Evolutionary conservation across 2,329 filamentous ascomycete species (phyloP).

Genomic region (Malbranchea cinnamomea): DNA sequence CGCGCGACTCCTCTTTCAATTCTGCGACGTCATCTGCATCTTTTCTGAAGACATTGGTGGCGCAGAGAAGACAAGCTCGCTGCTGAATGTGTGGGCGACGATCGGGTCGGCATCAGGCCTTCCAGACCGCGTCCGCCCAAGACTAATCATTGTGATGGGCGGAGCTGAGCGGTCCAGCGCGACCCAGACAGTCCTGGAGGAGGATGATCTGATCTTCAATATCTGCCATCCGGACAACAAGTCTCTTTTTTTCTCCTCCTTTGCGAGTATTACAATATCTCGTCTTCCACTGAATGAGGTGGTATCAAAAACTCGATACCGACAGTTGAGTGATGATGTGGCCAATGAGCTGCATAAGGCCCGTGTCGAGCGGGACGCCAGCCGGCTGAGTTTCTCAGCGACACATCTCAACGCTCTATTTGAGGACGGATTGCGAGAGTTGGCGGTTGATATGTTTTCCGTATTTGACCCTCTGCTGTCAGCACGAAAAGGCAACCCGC

Average conservation of each 20-base stretch:
- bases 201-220: background rate
- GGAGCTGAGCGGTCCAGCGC: background rate
- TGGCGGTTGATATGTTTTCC: background rate
- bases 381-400: slow-evolving; percentile 1
- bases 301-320: background rate
- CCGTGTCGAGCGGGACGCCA: background rate
- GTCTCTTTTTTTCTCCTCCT: background rate
- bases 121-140: slow-evolving; percentile 4
- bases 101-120: slow-evolving; percentile 5
- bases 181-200: background rate
- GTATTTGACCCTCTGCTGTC: slow-evolving; percentile 3
- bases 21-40: slow-evolving; percentile 13
- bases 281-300: background rate
- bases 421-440: slow-evolving; percentile 1
- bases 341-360: background rate
- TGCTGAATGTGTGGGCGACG: slow-evolving; percentile 4
- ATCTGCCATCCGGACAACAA: background rate
- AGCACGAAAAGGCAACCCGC: slow-evolving; percentile 1
- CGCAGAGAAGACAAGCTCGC: slow-evolving; percentile 6
- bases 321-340: slow-evolving; percentile 1
- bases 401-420: slow-evolving; percentile 3
- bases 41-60: slow-evolving; percentile 9
- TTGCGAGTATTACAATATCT: background rate
- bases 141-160: slow-evolving; percentile 1
- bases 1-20: slow-evolving; percentile 12